A percentile compares a stretch with the other conserved stretches of the same genome.
phyloP scores from a whole-genome alignment of 2,329 filamentous ascomycete species.

The Emergomyces orientalis region DNA sequence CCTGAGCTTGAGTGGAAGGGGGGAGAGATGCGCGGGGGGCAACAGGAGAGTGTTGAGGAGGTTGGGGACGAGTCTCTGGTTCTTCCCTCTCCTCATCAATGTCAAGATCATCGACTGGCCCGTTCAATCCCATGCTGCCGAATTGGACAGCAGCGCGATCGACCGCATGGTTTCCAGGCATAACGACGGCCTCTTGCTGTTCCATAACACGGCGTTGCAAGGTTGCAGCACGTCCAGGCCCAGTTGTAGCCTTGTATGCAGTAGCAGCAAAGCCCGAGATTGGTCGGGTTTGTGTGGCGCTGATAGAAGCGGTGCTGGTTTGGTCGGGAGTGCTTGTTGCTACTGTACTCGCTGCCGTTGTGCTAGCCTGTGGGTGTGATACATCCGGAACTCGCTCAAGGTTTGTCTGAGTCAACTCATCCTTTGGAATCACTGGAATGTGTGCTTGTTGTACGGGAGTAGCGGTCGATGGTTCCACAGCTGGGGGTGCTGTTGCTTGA shows the following conservation, averaged over 20 bases:
- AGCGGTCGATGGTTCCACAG: conserved; percentile 29
- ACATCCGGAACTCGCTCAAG: conserved; percentile 81
- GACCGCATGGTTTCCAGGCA: conserved; percentile 93
- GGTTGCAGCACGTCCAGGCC: conserved; percentile 58
- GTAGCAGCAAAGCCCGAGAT: conserved; percentile 69
- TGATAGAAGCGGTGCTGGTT: conserved; percentile 49
- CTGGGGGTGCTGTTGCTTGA: conserved; percentile 32
- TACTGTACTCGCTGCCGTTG: conserved; percentile 78
- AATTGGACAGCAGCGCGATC: conserved; percentile 92
- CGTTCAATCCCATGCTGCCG: conserved; percentile 85
- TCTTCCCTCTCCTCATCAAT: conserved; percentile 93
- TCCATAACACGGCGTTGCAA: conserved; percentile 81
- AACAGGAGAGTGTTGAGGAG: conserved; percentile 84
- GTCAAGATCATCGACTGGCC: conserved; percentile 60
- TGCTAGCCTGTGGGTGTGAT: conserved; percentile 66
- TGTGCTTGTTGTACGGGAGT: conserved; percentile 35
- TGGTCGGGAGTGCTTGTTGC: conserved; percentile 81
- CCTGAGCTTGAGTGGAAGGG: conserved; percentile 43
- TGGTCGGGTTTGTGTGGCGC: conserved; percentile 46
- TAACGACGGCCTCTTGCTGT: conserved; percentile 94
- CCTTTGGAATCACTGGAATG: conserved; percentile 54
- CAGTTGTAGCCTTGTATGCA: conserved; percentile 62
- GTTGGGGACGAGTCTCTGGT: conserved; percentile 85
- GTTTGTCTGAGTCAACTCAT: conserved; percentile 82
- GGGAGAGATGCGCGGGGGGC: conserved; percentile 80